Evolutionary conservation across 257 asterid genomes (phyloP).

Genomic region (Anisodus tanguticus): DNA sequence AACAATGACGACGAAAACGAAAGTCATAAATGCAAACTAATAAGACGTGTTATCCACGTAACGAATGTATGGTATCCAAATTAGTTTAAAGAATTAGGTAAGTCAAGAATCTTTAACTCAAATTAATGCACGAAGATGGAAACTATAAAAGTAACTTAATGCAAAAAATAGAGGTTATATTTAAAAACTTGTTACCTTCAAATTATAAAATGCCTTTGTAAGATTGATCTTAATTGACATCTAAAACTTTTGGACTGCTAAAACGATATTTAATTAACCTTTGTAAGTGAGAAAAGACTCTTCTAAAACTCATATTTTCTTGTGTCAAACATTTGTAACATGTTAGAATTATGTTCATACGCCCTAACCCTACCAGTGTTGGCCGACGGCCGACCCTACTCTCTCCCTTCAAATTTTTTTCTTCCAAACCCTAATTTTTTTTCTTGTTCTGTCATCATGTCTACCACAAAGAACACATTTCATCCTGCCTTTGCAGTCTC

Average conservation of each 20-base stretch:
- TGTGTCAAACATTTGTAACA: not conserved
- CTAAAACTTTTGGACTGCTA: too few relatives aligned
- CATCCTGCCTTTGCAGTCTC: too few relatives aligned
- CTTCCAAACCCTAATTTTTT: too few relatives aligned
- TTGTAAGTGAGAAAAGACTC: not conserved
- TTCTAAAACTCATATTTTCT: not conserved
- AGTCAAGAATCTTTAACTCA: not conserved
- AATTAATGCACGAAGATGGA: not conserved
- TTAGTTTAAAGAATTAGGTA: conserved; percentile 19
- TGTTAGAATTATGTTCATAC: not conserved
- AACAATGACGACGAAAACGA: not conserved
- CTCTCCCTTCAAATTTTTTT: too few relatives aligned
- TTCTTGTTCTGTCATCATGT: too few relatives aligned
- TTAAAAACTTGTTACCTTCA: not conserved
- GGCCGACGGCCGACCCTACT: too few relatives aligned
- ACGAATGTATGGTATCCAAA: conserved; percentile 6
- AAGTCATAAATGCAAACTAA: not conserved
- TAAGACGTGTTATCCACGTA: conserved; percentile 21
- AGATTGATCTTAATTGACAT: too few relatives aligned
- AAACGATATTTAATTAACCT: not conserved
- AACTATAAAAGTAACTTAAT: not conserved
- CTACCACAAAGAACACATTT: too few relatives aligned
- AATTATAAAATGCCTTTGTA: too few relatives aligned
- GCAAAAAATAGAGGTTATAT: not conserved
- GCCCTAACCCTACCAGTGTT: not conserved